Evolutionary conservation across 2,329 filamentous ascomycete species (phyloP).

Genomic region (Nigrospora osmanthi): DNA sequence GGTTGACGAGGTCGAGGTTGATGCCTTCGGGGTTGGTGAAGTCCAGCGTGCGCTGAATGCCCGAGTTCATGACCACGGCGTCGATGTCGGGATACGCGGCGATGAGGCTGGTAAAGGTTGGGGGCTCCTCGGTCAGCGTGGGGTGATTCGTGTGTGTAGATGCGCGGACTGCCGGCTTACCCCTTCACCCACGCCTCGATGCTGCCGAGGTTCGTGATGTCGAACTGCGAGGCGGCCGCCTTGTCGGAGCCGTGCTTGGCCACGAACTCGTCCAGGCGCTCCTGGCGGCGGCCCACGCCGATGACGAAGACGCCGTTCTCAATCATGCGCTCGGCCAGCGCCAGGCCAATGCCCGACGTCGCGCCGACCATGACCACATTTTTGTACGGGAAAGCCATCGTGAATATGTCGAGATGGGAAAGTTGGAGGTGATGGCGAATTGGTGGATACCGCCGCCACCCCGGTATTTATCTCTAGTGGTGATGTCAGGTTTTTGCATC

Average conservation of each 20-base stretch:
- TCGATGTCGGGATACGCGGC: conserved; percentile 40
- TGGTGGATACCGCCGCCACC: no score
- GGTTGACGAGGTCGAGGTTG: conserved; percentile 26
- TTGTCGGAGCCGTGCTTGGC: conserved; percentile 34
- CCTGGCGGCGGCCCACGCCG: conserved; percentile 45
- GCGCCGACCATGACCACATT: conserved; percentile 19
- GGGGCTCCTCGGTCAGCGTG: not conserved
- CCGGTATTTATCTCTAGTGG: no score
- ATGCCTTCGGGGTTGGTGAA: conserved; percentile 32
- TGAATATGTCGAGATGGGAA: no score
- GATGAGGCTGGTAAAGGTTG: conserved; percentile 19
- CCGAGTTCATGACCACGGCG: conserved; percentile 49
- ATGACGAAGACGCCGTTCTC: conserved; percentile 42
- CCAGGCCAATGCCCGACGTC: conserved; percentile 18
- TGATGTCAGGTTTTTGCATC: no score
- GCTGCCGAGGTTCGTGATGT: conserved; percentile 31
- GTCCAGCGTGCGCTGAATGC: conserved; percentile 40
- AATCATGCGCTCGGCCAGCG: conserved; percentile 26
- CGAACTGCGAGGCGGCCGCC: conserved; percentile 30
- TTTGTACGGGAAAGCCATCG: conserved; percentile 19
- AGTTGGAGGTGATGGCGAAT: no score
- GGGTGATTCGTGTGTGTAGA: not conserved
- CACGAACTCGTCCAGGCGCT: conserved; percentile 42
- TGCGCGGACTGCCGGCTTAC: conserved; percentile 14
- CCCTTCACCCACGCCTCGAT: conserved; percentile 31